Evolutionary conservation across 305 asterid genomes (phyloP), one percentile per base, ranked within the genome.

Genomic region (Caryopteris hybrid): DNA sequence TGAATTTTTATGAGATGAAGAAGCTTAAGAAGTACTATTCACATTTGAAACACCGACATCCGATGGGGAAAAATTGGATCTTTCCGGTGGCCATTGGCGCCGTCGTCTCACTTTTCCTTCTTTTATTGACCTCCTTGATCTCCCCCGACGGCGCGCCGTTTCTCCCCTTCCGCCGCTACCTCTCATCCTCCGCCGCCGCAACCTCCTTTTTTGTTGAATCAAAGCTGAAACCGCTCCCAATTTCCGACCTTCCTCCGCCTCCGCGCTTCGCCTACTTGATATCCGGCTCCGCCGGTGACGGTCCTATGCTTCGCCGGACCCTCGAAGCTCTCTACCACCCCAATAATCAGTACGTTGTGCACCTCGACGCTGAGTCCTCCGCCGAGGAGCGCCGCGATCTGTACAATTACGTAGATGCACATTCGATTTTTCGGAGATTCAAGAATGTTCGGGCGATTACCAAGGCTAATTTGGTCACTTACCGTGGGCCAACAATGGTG

Each of bases 401-500:
- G 80, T 68, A 51, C 0, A 76, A 61, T 41, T 90, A 75, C 71
- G 84, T 90, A 2, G 41, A 12, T 7, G 34, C 51, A n/a, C 82
- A 87, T 8, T 39, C n/a, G 3, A 45, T 85, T 63, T 84, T 84
- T 48, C 54, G 38, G 20, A 70, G 75, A 64, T 83, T 91, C 68
- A 60, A 59, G 69, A 91, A 91, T 79, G 98, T 89, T 2, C 65
- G 95, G 83, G 79, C 81, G 95, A 91, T 91, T 66, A 71, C 72
- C 11, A 89, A 77, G 81, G 96, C 98, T 2, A 91, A 91, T 85
- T 74, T 89, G 84, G 88, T 91, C 17, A 91, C 98, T 17, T 91
- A 91, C 61, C 85, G 96, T 0, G 96, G 98, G 1, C 94, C 98
- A 17, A 91, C 98, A 52, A 91, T 91, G 98, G 96, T 91, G 52